These are phyloP conservation scores for Colletotrichum siamense DNA, from an alignment of 2,329 filamentous ascomycete species.

Conservation along the genomic window DNA sequence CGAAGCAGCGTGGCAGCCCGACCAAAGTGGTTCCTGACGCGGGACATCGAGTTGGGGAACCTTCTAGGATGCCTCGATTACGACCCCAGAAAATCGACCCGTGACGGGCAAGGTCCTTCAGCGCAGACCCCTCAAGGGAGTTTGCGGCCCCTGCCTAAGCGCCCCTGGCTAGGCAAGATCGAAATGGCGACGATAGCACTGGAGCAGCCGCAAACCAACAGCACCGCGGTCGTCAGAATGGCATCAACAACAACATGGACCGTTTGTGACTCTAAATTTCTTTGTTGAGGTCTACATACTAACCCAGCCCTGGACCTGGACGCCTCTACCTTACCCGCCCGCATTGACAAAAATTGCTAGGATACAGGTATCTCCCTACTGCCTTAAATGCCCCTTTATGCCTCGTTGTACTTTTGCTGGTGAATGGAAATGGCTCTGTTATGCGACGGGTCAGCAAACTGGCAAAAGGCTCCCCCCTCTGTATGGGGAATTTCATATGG, in stretches of 20 bases:
- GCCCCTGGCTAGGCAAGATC: neutral
- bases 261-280: constrained; percentile 5
- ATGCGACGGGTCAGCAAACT: constrained; percentile 17
- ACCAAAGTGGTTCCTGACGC: neutral
- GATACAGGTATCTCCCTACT: constrained; percentile 11
- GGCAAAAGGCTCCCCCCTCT: neutral
- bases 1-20: neutral
- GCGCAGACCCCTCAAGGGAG: neutral
- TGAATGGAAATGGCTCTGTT: constrained; percentile 77
- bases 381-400: constrained; percentile 31
- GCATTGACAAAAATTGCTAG: constrained; percentile 18
- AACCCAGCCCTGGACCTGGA: constrained; percentile 17
- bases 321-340: constrained; percentile 15
- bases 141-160: neutral
- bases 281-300: constrained; percentile 18
- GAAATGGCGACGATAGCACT: neutral
- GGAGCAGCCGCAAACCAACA: neutral
- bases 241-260: neutral
- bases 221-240: neutral
- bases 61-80: neutral
- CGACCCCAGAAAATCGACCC: neutral
- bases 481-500: neutral
- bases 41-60: neutral
- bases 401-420: constrained; percentile 72
- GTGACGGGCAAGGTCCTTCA: neutral